Percentiles rank a stretch among this genome's conserved stretches.
phyloP scores from a whole-genome alignment of 148 eudicot genomes.

The Silene uniflora region DNA sequence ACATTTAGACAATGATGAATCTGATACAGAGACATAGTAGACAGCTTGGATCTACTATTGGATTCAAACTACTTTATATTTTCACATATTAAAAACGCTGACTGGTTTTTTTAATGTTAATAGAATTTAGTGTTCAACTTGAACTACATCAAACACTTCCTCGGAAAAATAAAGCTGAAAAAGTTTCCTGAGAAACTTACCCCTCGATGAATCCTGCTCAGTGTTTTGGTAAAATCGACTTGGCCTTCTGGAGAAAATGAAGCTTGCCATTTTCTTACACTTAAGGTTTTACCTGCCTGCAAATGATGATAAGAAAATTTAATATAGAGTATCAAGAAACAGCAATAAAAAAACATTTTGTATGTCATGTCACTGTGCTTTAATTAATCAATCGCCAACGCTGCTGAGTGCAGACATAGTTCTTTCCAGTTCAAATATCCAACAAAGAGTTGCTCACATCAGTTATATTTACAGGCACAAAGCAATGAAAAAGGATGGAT shows the following conservation, averaged over 20 bases:
- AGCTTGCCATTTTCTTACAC: slow-evolving; percentile 86
- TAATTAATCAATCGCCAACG: neutral
- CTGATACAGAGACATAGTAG: neutral
- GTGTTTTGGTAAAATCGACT: slow-evolving; percentile 87
- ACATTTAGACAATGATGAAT: neutral
- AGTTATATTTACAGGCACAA: too few relatives aligned
- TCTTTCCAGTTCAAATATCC: neutral
- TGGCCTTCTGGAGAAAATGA: slow-evolving; percentile 81
- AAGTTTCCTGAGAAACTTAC: slow-evolving; percentile 37
- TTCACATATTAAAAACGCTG: neutral
- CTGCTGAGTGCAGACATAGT: neutral
- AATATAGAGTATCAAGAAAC: neutral
- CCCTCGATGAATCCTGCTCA: slow-evolving; percentile 85
- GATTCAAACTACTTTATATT: neutral
- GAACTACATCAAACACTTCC: neutral
- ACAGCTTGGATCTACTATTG: neutral
- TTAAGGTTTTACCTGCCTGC: slow-evolving; percentile 86
- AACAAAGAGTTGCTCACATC: neutral
- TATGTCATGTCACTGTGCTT: neutral
- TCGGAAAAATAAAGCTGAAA: neutral
- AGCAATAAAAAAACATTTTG: neutral
- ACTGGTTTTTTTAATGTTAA: neutral
- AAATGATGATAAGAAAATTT: neutral
- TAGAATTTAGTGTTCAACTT: neutral
- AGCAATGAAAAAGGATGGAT: neutral